Conservation (phyloP, 768 basidiomycete genomes). For the Leucocoprinus sp. region DNA sequence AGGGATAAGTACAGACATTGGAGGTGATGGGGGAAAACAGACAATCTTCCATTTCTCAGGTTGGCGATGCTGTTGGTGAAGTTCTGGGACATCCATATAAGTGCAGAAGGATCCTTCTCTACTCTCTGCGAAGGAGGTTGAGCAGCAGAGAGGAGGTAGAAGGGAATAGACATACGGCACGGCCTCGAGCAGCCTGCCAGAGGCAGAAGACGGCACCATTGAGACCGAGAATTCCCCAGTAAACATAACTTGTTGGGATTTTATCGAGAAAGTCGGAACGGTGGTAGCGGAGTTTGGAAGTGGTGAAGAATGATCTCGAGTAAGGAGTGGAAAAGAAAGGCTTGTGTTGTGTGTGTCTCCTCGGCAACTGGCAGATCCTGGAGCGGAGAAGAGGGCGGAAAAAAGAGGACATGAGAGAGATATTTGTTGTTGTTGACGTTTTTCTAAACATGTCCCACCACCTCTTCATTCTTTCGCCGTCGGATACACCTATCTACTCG, state of each 20-base stretch:
- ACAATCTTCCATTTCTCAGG: conserved; percentile 58
- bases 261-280: conserved; percentile 35
- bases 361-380: neutral
- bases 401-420: conserved; percentile 3
- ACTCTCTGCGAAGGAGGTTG: conserved; percentile 22
- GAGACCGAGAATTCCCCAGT: conserved; percentile 56
- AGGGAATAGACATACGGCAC: conserved; percentile 18
- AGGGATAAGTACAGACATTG: neutral
- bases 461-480: conserved; percentile 77
- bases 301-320: conserved; percentile 15
- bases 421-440: conserved; percentile 12
- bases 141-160: conserved; percentile 3
- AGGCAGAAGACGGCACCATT: conserved; percentile 55
- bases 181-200: conserved; percentile 39
- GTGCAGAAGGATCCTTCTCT: conserved; percentile 30
- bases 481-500: conserved; percentile 80
- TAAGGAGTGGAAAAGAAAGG: neutral
- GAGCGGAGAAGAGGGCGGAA: conserved; percentile 8
- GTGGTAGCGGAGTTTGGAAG: conserved; percentile 17
- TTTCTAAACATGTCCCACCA: conserved; percentile 66
- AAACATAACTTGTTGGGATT: conserved; percentile 43
- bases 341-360: neutral
- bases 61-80: conserved; percentile 59
- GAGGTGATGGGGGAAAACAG: conserved; percentile 18
- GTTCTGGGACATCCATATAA: conserved; percentile 48